These are phyloP conservation scores for Perilla frutescens DNA, from an alignment of 257 asterid species.

Conservation along the genomic window DNA sequence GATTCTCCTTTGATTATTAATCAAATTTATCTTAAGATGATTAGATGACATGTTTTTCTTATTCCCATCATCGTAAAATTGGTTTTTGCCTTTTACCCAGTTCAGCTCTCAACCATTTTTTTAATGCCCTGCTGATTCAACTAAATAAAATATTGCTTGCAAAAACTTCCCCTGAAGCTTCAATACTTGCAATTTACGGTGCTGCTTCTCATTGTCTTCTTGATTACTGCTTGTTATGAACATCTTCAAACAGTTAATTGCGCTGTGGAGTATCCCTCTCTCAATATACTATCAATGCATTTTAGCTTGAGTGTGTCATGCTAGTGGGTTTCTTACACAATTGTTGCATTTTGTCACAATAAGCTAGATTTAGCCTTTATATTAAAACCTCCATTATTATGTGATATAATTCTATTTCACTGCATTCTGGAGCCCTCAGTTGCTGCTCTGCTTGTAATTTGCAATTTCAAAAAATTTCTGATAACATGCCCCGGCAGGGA, in stretches of 20 bases:
- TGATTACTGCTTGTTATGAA: background rate
- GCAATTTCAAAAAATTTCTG: conserved; percentile 52
- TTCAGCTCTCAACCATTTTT: background rate
- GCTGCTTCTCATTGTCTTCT: background rate
- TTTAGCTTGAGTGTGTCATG: background rate
- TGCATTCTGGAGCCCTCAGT: conserved; percentile 21
- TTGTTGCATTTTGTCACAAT: background rate
- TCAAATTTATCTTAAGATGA: background rate
- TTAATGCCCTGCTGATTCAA: background rate
- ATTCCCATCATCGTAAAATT: too few species aligned
- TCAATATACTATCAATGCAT: background rate
- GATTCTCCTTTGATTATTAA: conserved; percentile 40
- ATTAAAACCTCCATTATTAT: background rate
- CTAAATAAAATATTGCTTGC: background rate
- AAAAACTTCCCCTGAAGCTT: background rate
- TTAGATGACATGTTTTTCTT: background rate
- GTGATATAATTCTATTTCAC: conserved; percentile 1
- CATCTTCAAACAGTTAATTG: background rate
- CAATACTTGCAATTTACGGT: background rate
- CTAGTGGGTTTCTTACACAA: background rate
- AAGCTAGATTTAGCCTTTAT: conserved; percentile 5
- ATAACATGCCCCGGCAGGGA: conserved; percentile 99
- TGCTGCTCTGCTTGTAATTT: conserved; percentile 15
- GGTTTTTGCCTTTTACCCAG: background rate
- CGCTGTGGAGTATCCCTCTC: background rate